Percentiles rank a stretch among this genome's conserved stretches.
These are phyloP conservation scores for Macaranga tanarius DNA, from an alignment of 441 rosid species.

Conservation along the genomic window DNA sequence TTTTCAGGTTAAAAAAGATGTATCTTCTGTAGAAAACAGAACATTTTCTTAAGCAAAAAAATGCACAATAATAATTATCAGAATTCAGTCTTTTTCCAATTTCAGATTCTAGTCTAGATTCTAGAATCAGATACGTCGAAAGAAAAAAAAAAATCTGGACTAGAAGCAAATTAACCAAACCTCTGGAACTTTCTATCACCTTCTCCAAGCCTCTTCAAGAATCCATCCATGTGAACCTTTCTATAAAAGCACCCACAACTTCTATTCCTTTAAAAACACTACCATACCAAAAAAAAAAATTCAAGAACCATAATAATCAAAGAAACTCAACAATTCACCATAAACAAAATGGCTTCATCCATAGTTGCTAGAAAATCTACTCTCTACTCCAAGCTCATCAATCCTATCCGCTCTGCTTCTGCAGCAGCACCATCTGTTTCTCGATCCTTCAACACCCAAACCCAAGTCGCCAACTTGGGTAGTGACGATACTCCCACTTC, in stretches of 20 bases:
- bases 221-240: background rate
- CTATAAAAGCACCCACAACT: background rate
- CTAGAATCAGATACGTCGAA: too few relatives aligned
- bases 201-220: constrained; percentile 6
- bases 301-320: too few relatives aligned
- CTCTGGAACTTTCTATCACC: constrained; percentile 22
- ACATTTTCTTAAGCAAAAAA: too few relatives aligned
- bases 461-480: constrained; percentile 18
- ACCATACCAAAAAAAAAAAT: background rate
- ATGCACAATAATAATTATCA: too few relatives aligned
- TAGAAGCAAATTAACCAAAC: background rate
- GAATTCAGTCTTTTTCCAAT: too few relatives aligned
- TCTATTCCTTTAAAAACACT: background rate
- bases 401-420: constrained; percentile 24
- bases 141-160: background rate
- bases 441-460: constrained; percentile 37
- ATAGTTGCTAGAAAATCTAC: constrained; percentile 26
- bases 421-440: constrained; percentile 12
- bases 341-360: constrained; percentile 27
- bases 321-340: background rate
- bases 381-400: constrained; percentile 26
- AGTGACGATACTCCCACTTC: constrained; percentile 11
- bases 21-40: too few relatives aligned
- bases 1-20: too few relatives aligned
- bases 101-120: too few relatives aligned